phyloP scores from a whole-genome alignment of 2,329 filamentous ascomycete genomes.

The Cladophialophora carrionii region DNA sequence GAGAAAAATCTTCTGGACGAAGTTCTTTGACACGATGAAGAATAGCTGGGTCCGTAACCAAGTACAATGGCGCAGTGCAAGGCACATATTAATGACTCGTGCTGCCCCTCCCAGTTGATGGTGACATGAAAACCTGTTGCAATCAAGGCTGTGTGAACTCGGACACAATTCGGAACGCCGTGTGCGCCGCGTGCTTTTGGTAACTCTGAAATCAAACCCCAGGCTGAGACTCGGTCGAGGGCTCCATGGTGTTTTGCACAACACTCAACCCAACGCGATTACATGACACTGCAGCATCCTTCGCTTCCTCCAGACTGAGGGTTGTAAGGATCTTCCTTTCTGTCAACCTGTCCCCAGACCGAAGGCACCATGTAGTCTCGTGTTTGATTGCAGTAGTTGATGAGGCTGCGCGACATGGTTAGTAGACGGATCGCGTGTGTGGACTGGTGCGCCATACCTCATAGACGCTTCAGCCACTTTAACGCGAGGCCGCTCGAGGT shows the following conservation, averaged over 20 bases:
- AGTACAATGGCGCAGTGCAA: constrained; percentile 19
- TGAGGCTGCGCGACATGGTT: constrained; percentile 66
- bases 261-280: constrained; percentile 40
- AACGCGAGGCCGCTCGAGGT: constrained; percentile 91
- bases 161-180: constrained; percentile 41
- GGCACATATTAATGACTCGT: constrained; percentile 18
- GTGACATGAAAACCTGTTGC: constrained; percentile 27
- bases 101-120: constrained; percentile 14
- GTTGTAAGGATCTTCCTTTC: constrained; percentile 96
- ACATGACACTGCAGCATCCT: constrained; percentile 97
- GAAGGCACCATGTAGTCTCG: constrained; percentile 99
- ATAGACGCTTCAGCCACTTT: constrained; percentile 91
- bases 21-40: constrained; percentile 14
- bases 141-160: constrained; percentile 9
- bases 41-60: constrained; percentile 14
- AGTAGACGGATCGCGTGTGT: not conserved
- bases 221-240: constrained; percentile 10
- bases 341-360: constrained; percentile 91
- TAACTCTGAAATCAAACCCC: constrained; percentile 15
- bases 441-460: constrained; percentile 61
- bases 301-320: constrained; percentile 75
- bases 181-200: constrained; percentile 56
- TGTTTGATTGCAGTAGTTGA: constrained; percentile 96
- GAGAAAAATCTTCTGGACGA: constrained; percentile 5
- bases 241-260: constrained; percentile 13